These are phyloP conservation scores for Fusarium bulbicola DNA, from an alignment of 2,329 filamentous ascomycete genomes.

Conservation along the genomic window DNA sequence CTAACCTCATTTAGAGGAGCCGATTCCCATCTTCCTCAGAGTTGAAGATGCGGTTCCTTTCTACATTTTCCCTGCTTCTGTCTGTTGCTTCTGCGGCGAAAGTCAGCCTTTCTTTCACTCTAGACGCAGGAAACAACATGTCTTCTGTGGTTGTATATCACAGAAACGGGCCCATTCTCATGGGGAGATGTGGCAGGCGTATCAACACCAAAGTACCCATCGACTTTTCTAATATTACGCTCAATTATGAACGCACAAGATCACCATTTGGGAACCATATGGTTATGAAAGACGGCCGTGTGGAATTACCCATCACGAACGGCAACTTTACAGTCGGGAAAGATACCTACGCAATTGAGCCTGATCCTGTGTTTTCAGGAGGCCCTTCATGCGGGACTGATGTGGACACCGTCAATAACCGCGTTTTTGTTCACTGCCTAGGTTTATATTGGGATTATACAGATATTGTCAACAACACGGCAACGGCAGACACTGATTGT, in stretches of 20 bases:
- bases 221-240: background rate
- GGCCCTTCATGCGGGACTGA: background rate
- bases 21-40: background rate
- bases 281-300: too few relatives aligned
- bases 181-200: accelerated
- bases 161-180: accelerated
- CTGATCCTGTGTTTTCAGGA: background rate
- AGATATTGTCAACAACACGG: background rate
- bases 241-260: accelerated
- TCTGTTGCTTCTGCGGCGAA: background rate
- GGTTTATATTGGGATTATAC: accelerated
- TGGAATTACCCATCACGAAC: accelerated
- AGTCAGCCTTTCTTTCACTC: background rate
- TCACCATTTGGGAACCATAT: background rate
- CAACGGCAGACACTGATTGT: accelerated
- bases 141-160: accelerated
- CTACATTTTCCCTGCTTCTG: background rate
- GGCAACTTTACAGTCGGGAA: background rate
- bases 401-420: accelerated
- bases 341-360: accelerated
- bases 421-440: background rate
- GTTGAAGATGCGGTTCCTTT: background rate
- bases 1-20: background rate
- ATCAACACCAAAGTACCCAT: accelerated
- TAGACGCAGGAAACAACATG: accelerated